Base-by-base conservation (phyloP, 805 yeast genomes). In the Cyberlindnera lachancei region DNA sequence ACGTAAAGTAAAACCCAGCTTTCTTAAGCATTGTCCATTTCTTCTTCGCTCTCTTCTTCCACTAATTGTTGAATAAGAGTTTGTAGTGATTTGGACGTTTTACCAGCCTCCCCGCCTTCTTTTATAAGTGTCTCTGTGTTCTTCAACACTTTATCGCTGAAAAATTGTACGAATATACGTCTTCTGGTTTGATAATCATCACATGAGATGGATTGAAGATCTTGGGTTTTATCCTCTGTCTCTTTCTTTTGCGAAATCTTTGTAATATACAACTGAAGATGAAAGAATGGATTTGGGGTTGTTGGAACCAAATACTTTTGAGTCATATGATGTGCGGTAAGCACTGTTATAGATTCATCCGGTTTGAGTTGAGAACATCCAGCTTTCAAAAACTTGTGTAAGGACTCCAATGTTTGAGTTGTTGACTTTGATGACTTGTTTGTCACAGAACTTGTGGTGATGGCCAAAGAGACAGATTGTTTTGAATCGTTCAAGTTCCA, bases 41-140 rank as follows among this genome's bases (percentile, higher is more conserved):
- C 11, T 19, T 19, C 11, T 19, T 19, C 22, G 22, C n/a, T n/a
- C n/a, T n/a, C n/a, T n/a, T n/a, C n/a, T n/a, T n/a, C n/a, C n/a
- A 19, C 22, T 11, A 8, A 19, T 19, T 7, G 22, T 19, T 8
- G 22, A 8, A 19, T 11, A 19, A 19, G 10, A 19, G 7, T 19
- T 19, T 45, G 35, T n/a, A 49, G 22, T 3, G 39, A 27, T 16
- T 58, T 61, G 7, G 72, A 66, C 11, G 52, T 68, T 39, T 75
- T 68, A 3, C 87, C 87, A 14, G 69, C 59, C 29, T 77, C 84
- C 2, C 88, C 88, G 10, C 86, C 94, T 42, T 82, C 92, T 45
- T 73, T 74, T 8, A 74, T 54, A 20, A 73, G 46, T 24, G 61
- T 61, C 1, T 56, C 60, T 15, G 79, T 59, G 23, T 83, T 79